These are phyloP conservation scores for Cercospora citrullina DNA, from an alignment of 2,329 filamentous ascomycete genomes.

Conservation along the genomic window DNA sequence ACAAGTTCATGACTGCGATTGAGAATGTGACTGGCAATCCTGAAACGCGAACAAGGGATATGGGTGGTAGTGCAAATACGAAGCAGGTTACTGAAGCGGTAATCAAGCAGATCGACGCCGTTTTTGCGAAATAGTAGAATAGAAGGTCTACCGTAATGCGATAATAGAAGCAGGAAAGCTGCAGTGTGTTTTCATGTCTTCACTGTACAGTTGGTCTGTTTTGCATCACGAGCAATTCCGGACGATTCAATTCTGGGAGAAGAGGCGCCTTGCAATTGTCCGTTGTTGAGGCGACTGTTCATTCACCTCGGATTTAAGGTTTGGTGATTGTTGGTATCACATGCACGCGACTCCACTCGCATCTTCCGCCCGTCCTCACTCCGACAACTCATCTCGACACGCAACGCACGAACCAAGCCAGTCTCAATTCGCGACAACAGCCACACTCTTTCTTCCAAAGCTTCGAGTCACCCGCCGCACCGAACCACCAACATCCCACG, in stretches of 20 bases:
- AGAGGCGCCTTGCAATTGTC: neutral
- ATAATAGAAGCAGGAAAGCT: neutral
- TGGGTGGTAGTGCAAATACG: slow-evolving; percentile 59
- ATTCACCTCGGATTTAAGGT: neutral
- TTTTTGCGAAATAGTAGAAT: slow-evolving; percentile 35
- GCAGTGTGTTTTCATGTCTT: neutral
- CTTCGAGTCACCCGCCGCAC: neutral
- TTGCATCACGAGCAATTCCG: neutral
- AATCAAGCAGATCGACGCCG: slow-evolving; percentile 52
- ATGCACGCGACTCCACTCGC: neutral
- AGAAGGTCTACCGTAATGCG: neutral
- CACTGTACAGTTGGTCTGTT: neutral
- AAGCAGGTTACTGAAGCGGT: slow-evolving; percentile 61
- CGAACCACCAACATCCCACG: neutral
- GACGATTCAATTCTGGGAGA: neutral
- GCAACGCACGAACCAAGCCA: neutral
- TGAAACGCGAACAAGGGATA: slow-evolving; percentile 58
- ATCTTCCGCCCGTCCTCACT: neutral
- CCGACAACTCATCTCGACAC: neutral
- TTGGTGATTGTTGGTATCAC: neutral
- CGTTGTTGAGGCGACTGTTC: neutral
- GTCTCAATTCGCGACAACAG: neutral
- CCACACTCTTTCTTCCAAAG: neutral
- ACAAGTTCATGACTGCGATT: slow-evolving; percentile 58
- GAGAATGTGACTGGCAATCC: slow-evolving; percentile 59